Percentiles rank a stretch among this genome's conserved stretches.
Evolutionary conservation across 2,329 filamentous ascomycete genomes (phyloP).

Genomic region (Sclerotinia subarctica): DNA sequence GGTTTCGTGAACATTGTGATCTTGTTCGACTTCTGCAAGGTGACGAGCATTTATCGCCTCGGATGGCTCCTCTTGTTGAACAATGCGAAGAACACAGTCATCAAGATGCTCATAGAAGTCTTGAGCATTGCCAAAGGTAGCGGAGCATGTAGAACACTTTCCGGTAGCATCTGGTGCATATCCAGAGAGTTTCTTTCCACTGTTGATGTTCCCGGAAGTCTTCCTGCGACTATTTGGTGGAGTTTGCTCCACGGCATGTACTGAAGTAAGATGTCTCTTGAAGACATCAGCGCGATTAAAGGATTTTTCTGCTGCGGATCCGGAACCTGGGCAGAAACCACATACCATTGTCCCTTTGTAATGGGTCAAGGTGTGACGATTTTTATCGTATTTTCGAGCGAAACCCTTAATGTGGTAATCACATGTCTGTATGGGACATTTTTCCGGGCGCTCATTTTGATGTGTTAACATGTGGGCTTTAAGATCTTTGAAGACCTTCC

Average conservation of each 20-base stretch:
- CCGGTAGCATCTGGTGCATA: slow-evolving; percentile 76
- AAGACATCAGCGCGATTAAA: slow-evolving; percentile 98
- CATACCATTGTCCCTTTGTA: slow-evolving; percentile 99
- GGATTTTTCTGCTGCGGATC: slow-evolving; percentile 84
- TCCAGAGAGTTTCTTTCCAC: slow-evolving; percentile 57
- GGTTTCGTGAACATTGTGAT: slow-evolving; percentile 59
- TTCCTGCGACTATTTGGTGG: slow-evolving; percentile 84
- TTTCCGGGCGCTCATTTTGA: slow-evolving; percentile 88
- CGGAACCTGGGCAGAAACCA: slow-evolving; percentile 87
- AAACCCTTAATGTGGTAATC: slow-evolving; percentile 95
- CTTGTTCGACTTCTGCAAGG: slow-evolving; percentile 63
- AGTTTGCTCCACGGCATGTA: slow-evolving; percentile 92
- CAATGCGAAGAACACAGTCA: slow-evolving; percentile 68
- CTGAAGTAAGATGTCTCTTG: slow-evolving; percentile 89
- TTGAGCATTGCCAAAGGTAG: slow-evolving; percentile 80
- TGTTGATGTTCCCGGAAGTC: slow-evolving; percentile 41
- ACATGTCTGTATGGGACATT: slow-evolving; percentile 90
- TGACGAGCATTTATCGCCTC: slow-evolving; percentile 67
- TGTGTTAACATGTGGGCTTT: slow-evolving; percentile 96
- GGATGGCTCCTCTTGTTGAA: slow-evolving; percentile 67
- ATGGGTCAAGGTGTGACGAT: slow-evolving; percentile 90
- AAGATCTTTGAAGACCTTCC: slow-evolving; percentile 59
- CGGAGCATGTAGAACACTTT: slow-evolving; percentile 87
- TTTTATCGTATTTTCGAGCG: slow-evolving; percentile 96
- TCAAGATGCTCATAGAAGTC: slow-evolving; percentile 97